Evolutionary conservation across 768 basidiomycete species (phyloP).

Genomic region (Russula ochroleuca): DNA sequence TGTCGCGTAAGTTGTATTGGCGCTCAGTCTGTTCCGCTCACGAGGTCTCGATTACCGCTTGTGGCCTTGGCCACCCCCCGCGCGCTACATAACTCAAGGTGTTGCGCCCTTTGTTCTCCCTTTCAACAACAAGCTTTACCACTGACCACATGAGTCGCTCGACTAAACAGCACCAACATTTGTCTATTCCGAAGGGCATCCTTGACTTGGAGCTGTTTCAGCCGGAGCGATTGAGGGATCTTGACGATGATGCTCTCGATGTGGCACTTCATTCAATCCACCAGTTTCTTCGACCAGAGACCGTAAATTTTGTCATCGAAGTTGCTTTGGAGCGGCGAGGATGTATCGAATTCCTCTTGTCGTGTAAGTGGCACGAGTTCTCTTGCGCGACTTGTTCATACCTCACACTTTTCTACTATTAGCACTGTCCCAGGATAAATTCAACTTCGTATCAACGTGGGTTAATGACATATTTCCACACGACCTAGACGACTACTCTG

Average conservation of each 20-base stretch:
- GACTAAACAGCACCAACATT: background rate
- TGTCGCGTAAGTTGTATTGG: background rate
- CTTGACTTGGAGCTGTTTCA: constrained; percentile 3
- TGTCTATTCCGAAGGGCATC: constrained; percentile 5
- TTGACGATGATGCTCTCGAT: constrained; percentile 6
- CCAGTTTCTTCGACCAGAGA: constrained; percentile 9
- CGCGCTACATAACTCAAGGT: background rate
- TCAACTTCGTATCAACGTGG: constrained; percentile 16
- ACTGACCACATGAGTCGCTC: background rate
- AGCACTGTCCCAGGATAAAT: constrained; percentile 16
- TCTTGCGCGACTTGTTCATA: background rate
- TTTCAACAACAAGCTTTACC: background rate
- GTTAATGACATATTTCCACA: constrained; percentile 11
- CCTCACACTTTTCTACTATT: background rate
- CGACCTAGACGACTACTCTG: constrained; percentile 9
- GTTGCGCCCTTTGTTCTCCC: background rate
- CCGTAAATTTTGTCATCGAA: constrained; percentile 14
- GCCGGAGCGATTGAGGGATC: constrained; percentile 14
- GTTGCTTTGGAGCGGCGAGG: constrained; percentile 11
- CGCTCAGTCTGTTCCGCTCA: background rate
- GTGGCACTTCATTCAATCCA: constrained; percentile 9
- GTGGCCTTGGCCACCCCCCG: background rate
- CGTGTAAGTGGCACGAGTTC: constrained; percentile 10
- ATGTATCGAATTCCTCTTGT: constrained; percentile 19
- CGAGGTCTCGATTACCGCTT: background rate